These are phyloP conservation scores for Pneumocystis canis DNA, from an alignment of 1,139 yeast genomes.

Conservation along the genomic window DNA sequence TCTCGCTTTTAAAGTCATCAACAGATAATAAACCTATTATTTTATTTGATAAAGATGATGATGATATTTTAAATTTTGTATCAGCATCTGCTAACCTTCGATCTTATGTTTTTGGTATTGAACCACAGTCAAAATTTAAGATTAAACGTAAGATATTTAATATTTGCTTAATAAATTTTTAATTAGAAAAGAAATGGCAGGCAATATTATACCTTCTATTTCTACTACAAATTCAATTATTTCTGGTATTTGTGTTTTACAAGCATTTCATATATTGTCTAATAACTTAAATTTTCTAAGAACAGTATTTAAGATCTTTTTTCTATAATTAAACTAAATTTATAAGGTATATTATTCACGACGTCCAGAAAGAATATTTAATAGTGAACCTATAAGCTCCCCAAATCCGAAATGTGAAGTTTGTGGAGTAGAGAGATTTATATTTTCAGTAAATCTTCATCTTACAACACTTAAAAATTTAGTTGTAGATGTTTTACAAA, in stretches of 20 bases:
- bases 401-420: constrained; percentile 62
- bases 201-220: constrained; percentile 94
- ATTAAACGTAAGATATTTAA: constrained; percentile 35
- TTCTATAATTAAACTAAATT: not conserved
- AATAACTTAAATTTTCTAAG: constrained; percentile 21
- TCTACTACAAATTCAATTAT: constrained; percentile 95
- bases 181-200: constrained; percentile 49
- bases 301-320: constrained; percentile 6
- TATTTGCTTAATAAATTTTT: constrained; percentile 16
- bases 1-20: constrained; percentile 36
- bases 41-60: constrained; percentile 88
- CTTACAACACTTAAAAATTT: constrained; percentile 29
- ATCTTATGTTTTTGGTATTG: constrained; percentile 57
- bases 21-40: constrained; percentile 27
- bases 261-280: constrained; percentile 43
- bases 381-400: constrained; percentile 43
- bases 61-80: constrained; percentile 76
- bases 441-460: constrained; percentile 26
- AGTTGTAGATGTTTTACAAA: constrained; percentile 32
- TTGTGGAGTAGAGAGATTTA: constrained; percentile 51
- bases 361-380: constrained; percentile 52
- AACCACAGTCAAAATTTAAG: constrained; percentile 64
- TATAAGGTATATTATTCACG: constrained; percentile 47
- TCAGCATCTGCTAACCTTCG: constrained; percentile 78
- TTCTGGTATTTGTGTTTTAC: constrained; percentile 73